A percentile compares a stretch with the other conserved stretches of the same genome.
These are phyloP conservation scores for Acanthamoeba rhysodes DNA, from an alignment of 208 protist species.

Conservation along the genomic window DNA sequence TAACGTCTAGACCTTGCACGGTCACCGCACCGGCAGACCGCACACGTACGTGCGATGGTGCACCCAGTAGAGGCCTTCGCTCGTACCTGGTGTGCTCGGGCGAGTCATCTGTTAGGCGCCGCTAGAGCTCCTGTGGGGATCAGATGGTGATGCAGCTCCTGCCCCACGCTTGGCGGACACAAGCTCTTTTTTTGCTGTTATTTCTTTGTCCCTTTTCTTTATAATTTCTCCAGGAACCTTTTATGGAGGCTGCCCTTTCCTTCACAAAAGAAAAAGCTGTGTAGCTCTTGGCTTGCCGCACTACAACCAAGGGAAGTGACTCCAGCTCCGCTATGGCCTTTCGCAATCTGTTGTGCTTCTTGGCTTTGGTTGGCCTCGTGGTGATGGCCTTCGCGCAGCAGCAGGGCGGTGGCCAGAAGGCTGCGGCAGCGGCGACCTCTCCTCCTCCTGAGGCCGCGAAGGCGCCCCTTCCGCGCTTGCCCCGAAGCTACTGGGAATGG, in stretches of 20 bases:
- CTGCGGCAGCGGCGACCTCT: too few relatives aligned
- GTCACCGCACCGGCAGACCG: neutral
- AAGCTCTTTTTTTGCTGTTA: too few relatives aligned
- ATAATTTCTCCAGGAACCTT: too few relatives aligned
- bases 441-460: neutral
- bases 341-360: neutral
- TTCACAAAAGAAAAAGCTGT: neutral
- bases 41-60: too few relatives aligned
- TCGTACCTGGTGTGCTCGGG: too few relatives aligned
- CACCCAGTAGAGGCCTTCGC: neutral
- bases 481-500: conserved; percentile 12
- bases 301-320: neutral
- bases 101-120: too few relatives aligned
- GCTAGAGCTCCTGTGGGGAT: too few relatives aligned
- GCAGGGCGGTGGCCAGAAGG: neutral
- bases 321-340: neutral
- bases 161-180: too few relatives aligned
- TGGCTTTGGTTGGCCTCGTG: neutral
- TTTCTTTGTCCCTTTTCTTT: too few relatives aligned
- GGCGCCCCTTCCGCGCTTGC: neutral
- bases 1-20: neutral
- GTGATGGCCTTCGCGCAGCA: neutral
- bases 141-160: too few relatives aligned
- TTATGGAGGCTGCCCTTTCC: neutral
- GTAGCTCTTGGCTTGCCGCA: neutral